Evolutionary conservation across 371 early-diverging fungal species (phyloP), one percentile per base, ranked within the genome.

Genomic region (Mortierella sp.): DNA sequence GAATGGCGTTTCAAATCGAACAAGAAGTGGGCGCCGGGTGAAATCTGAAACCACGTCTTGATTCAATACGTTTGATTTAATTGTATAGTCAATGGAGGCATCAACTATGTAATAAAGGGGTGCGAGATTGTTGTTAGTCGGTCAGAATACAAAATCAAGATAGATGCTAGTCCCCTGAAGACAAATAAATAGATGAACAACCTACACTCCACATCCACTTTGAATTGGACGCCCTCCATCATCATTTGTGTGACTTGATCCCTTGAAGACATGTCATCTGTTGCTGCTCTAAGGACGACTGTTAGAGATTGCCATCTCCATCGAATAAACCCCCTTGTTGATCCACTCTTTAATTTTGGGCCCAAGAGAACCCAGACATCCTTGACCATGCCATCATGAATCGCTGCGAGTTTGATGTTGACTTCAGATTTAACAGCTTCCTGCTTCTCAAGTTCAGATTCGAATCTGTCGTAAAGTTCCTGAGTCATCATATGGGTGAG

Each of bases 281-380:
- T 83, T 45, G 83, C 74, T 4, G 80, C 80, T 43, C 75, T 63
- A 15, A 80, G 66, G 1, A 74, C 74, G 1, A 80, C 67, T 0
- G 80, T 80, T 13, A 80, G 33, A 1, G 75, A 60, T 52, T 80
- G 80, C 80, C 80, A 80, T 16, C 80, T 57, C 80, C 80, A 80
- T 9, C 80, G 70, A 36, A 80, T 74, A 22, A 80, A 80, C 10
- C 80, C 80, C 3, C 72, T 47, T 0, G 74, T 53, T 7, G 72
- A 71, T 6, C 75, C 69, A 22, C 68, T 68, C 65, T 62, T 67
- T 32, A 80, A 40, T 8, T 78, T 67, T 10, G 77, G 86, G 15
- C 90, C 90, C 47, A 89, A 36, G 0, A 78, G 84, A 8, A 88
- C 81, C 90, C 90, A 90, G 8, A 89, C 85, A 73, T 90, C 89